Evolutionary conservation across 1,284 basidiomycete genomes (phyloP).

Genomic region (Irpex sp.): DNA sequence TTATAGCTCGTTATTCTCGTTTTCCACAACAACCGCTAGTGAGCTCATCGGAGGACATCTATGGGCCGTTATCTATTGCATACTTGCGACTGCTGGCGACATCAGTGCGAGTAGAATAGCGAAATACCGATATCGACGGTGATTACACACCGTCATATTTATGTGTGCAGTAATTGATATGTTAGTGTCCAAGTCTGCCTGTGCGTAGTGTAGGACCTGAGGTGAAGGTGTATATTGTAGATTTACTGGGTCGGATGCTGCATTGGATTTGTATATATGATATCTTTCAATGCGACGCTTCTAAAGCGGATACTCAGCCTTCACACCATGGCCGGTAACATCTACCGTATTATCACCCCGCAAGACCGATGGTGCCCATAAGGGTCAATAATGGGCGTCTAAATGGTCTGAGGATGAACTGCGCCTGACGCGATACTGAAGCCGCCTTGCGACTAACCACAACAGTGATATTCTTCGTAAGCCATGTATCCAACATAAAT

Average conservation of each 20-base stretch:
- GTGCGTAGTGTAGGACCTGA: no score
- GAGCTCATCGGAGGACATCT: slow-evolving; percentile 30
- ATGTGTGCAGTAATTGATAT: neutral
- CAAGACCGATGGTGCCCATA: no score
- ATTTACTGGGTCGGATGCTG: no score
- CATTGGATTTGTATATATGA: no score
- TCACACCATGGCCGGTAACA: no score
- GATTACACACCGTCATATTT: neutral
- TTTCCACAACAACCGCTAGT: slow-evolving; percentile 19
- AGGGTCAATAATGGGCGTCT: neutral
- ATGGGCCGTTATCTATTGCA: slow-evolving; percentile 30
- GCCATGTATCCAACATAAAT: neutral
- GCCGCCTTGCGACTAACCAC: neutral
- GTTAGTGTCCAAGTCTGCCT: no score
- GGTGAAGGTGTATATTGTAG: no score
- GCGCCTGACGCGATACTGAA: neutral
- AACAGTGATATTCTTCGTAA: neutral
- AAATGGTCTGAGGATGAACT: neutral
- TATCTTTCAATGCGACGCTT: no score
- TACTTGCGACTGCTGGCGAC: slow-evolving; percentile 17
- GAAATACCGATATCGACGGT: slow-evolving; percentile 11
- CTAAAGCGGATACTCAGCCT: no score
- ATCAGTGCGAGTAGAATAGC: slow-evolving; percentile 19
- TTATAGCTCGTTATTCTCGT: slow-evolving; percentile 43
- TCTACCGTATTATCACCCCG: no score